A percentile compares a stretch with the other conserved stretches of the same genome.
Evolutionary conservation across 495 filamentous ascomycete species (phyloP).

Genomic region (Neurospora terricola): DNA sequence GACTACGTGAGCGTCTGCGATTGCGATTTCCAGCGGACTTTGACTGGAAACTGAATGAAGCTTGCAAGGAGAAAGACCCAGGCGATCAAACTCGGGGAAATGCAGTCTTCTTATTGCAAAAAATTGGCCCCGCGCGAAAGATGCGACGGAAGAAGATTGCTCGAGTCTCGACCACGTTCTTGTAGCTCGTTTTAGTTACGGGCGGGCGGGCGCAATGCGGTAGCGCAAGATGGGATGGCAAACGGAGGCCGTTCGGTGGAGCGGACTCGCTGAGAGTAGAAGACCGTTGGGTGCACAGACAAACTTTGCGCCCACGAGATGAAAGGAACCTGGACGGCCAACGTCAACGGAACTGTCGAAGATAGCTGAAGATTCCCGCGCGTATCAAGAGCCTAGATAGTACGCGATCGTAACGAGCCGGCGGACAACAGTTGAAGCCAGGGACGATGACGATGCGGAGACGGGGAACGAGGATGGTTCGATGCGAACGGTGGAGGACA

Average conservation of each 20-base stretch:
- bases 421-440: neutral
- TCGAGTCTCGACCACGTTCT: neutral
- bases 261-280: neutral
- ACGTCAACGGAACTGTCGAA: neutral
- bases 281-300: neutral
- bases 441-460: neutral
- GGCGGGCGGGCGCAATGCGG: neutral
- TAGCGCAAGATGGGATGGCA: neutral
- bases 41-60: neutral
- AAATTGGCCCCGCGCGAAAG: neutral
- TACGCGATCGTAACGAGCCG: neutral
- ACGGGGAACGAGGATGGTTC: neutral
- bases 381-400: neutral
- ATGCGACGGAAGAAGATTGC: neutral
- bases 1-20: neutral
- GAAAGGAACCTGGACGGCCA: neutral
- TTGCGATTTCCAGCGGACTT: neutral
- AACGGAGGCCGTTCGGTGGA: neutral
- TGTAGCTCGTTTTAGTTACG: neutral
- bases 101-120: neutral
- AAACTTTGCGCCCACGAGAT: neutral
- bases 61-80: neutral
- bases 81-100: neutral
- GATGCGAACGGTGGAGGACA: neutral
- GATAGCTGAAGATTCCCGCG: neutral